Conservation (phyloP, 495 filamentous ascomycete species). For the Chlorociboria aeruginascens region DNA sequence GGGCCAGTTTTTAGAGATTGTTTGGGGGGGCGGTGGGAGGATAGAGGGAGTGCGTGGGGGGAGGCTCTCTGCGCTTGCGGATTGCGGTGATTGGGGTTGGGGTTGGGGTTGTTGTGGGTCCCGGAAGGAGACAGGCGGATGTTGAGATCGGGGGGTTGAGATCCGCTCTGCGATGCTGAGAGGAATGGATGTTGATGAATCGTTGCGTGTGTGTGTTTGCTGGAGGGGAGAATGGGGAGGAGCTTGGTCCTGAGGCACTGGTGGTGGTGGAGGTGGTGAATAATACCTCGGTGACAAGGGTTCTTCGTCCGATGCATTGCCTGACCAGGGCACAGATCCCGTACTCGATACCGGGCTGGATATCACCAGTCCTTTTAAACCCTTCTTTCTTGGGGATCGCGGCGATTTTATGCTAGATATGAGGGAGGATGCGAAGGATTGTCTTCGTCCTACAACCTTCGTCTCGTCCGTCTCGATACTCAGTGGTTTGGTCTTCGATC, state of each 20-base stretch:
- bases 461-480: conserved; percentile 31
- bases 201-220: neutral
- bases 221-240: conserved; percentile 10
- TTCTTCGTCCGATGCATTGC: conserved; percentile 33
- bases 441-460: conserved; percentile 24
- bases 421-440: conserved; percentile 38
- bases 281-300: conserved; percentile 39
- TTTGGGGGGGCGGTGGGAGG: neutral
- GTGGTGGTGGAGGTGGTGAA: conserved; percentile 31
- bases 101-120: conserved; percentile 13
- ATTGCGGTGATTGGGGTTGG: no score
- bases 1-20: neutral
- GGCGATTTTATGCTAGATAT: conserved; percentile 41
- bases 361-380: conserved; percentile 27
- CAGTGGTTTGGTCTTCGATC: conserved; percentile 22
- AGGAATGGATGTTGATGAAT: no score
- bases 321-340: conserved; percentile 29
- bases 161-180: neutral
- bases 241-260: conserved; percentile 30
- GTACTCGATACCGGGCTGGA: conserved; percentile 45
- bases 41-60: neutral
- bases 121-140: conserved; percentile 1
- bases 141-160: conserved; percentile 11
- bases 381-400: conserved; percentile 28
- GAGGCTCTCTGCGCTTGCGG: conserved; percentile 12